Evolutionary conservation across 1,284 basidiomycete species (phyloP), one percentile per base, ranked within the genome.

Genomic region (Apiotrichum domesticum): DNA sequence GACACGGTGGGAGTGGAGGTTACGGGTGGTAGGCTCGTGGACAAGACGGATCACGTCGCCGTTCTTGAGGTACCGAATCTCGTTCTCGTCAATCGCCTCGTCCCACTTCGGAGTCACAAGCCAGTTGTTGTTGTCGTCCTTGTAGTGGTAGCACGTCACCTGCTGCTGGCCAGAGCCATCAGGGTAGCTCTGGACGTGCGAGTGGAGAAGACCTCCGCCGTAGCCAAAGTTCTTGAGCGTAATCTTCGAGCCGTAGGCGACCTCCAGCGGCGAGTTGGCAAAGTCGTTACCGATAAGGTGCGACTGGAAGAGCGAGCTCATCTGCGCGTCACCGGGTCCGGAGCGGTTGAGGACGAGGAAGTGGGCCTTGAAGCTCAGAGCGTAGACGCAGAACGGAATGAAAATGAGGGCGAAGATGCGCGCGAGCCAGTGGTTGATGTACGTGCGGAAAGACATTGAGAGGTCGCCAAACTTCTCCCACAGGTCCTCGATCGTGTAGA

Each of bases 91-190:
- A 65, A 87, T 81, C 0, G 78, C 75, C 46, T 87, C 83, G 29
- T 53, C 37, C 91, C 92, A 96, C 3, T 80, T 81, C 2, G 91
- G 92, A 2, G 87, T 81, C 65, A 98, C 75, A 43, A 81, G 70
- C 87, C 91, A 98, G 54, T 98, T 83, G 78, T 98, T 98, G 82
- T 98, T 98, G 57, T 86, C 85, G 76, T 98, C 95, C 78, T 95
- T 96, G 84, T 98, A 98, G 79, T 98, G 95, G 76, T 98, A 98
- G 78, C 95, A 98, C 0, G 95, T 99, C 10, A 98, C 87, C 77
- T 98, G 96, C 71, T 98, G 95, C 74, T 98, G 94, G 57, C 81
- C 80, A 0, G 91, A 96, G n/a, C 94, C 95, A 14, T 85, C 81
- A 0, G 96, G 96, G 73, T 87, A 98, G 0, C 89, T 87, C 74